Conservation (phyloP, 208 protist genomes). For the Trypanosoma mega region DNA sequence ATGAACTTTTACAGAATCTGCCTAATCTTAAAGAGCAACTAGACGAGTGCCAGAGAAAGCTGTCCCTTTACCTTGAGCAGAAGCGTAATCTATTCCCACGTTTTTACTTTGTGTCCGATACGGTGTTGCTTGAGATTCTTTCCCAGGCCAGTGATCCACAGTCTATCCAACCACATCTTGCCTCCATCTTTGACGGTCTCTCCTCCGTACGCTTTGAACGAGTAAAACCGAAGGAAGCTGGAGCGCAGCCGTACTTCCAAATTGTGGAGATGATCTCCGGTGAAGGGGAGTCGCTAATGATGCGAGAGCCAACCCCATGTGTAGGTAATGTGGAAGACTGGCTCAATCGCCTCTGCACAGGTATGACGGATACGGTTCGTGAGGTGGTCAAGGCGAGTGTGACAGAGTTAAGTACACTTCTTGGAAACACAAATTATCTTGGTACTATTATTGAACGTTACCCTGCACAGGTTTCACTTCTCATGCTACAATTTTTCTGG, state of each 20-base stretch:
- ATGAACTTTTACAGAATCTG: constrained; percentile 94
- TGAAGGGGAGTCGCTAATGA: constrained; percentile 88
- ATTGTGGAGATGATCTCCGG: constrained; percentile 90
- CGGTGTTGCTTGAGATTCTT: constrained; percentile 97
- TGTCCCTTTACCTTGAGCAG: constrained; percentile 97
- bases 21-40: constrained; percentile 95
- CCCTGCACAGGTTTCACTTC: constrained; percentile 94
- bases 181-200: constrained; percentile 94
- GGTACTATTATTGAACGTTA: constrained; percentile 93
- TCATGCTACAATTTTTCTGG: constrained; percentile 97
- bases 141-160: constrained; percentile 94
- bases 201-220: constrained; percentile 89
- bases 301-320: constrained; percentile 89
- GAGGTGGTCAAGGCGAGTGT: constrained; percentile 90
- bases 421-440: constrained; percentile 83
- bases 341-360: constrained; percentile 88
- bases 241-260: constrained; percentile 88
- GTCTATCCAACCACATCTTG: constrained; percentile 94
- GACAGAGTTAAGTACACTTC: constrained; percentile 83
- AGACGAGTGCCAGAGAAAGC: constrained; percentile 97
- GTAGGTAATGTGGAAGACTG: constrained; percentile 95
- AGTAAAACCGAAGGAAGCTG: constrained; percentile 90
- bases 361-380: constrained; percentile 91
- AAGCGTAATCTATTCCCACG: constrained; percentile 97
- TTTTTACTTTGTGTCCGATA: constrained; percentile 99